These are phyloP conservation scores for Heritiera littoralis DNA, from an alignment of 345 rosid species.

Conservation along the genomic window DNA sequence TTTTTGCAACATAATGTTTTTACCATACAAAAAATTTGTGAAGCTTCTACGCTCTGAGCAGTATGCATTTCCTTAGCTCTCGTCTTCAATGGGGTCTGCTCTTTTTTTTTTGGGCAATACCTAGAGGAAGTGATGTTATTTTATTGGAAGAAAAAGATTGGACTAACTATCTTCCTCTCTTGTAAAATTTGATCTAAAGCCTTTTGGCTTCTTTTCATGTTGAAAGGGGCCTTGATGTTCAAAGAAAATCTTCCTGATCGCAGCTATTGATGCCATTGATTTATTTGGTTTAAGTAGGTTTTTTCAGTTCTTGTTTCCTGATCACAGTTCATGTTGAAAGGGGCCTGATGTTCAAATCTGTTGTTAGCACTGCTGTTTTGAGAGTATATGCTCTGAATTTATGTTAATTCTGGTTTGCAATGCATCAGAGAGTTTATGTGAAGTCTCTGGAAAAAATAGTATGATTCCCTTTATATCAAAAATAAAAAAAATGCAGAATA, in stretches of 20 bases:
- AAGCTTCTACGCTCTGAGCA: neutral
- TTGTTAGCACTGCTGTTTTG: too few species aligned
- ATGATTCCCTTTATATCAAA: too few species aligned
- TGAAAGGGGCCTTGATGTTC: neutral
- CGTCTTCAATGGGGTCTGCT: too few species aligned
- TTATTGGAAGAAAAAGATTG: neutral
- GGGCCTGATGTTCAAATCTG: too few species aligned
- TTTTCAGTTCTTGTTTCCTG: neutral
- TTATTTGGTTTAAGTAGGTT: neutral
- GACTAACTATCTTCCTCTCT: neutral
- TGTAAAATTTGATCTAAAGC: constrained; percentile 4
- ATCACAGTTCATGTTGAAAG: too few species aligned
- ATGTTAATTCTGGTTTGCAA: too few species aligned
- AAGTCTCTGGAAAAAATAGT: too few species aligned
- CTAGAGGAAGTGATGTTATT: neutral
- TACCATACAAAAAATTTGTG: neutral
- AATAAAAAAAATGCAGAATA: too few species aligned
- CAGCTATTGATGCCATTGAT: neutral
- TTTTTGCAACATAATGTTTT: neutral
- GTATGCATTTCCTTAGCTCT: neutral
- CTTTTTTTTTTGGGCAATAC: neutral
- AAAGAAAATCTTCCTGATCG: neutral
- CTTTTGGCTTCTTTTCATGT: neutral
- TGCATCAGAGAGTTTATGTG: too few species aligned
- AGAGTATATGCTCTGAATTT: too few species aligned